A percentile compares a stretch with the other conserved stretches of the same genome.
Evolutionary conservation across 225 moss, liverwort and hornwort species (phyloP).

Genomic region (Polytrichum commune): DNA sequence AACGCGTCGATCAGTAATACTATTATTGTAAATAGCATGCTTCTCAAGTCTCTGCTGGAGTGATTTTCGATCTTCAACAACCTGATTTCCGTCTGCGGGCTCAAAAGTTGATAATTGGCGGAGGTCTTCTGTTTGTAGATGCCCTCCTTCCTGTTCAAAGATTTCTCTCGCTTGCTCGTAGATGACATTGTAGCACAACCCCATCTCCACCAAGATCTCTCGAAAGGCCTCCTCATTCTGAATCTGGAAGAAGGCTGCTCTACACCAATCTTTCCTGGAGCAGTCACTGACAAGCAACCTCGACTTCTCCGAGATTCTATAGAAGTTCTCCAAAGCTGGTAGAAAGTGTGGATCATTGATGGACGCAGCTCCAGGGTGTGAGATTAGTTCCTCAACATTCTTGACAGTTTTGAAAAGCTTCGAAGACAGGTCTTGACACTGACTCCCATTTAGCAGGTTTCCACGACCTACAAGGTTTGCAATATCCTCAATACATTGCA

Average conservation of each 20-base stretch:
- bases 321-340: conserved; percentile 16
- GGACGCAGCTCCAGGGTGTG: conserved; percentile 22
- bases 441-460: conserved; percentile 27
- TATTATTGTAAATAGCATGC: background rate
- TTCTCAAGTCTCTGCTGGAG: conserved; percentile 24
- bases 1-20: no score
- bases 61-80: conserved; percentile 32
- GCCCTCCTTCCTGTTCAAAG: background rate
- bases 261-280: conserved; percentile 29
- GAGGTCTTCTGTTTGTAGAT: conserved; percentile 28
- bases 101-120: conserved; percentile 31
- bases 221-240: conserved; percentile 43
- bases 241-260: conserved; percentile 32
- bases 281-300: conserved; percentile 27
- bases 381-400: conserved; percentile 37
- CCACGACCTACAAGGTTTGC: no score
- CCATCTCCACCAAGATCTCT: conserved; percentile 32
- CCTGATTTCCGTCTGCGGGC: conserved; percentile 21
- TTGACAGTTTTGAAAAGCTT: conserved; percentile 27
- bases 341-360: conserved; percentile 4
- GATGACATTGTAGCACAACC: conserved; percentile 41
- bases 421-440: conserved; percentile 35
- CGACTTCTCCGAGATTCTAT: conserved; percentile 27
- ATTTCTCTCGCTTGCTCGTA: conserved; percentile 3
- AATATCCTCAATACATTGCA: no score